Evolutionary conservation across 352 stramenopile species (phyloP).

Genomic region (Phytophthora uliginosa): DNA sequence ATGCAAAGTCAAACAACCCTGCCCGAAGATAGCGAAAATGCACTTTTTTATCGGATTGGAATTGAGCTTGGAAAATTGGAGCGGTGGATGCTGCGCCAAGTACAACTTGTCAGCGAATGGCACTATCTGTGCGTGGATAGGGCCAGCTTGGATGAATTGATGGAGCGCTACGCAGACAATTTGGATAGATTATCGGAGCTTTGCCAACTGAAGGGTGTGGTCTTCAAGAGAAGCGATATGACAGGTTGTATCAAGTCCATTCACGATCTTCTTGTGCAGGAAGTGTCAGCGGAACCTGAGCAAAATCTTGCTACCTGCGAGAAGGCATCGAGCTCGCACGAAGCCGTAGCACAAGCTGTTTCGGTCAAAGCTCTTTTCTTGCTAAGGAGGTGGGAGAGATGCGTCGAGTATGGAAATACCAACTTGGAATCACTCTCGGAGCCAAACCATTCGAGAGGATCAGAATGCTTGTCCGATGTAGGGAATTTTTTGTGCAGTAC

Average conservation of each 20-base stretch:
- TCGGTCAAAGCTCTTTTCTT: conserved; percentile 43
- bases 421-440: conserved; percentile 15
- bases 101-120: conserved; percentile 78
- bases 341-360: conserved; percentile 40
- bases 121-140: conserved; percentile 54
- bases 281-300: conserved; percentile 17
- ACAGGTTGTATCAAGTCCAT: conserved; percentile 50
- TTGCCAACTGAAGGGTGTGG: conserved; percentile 55
- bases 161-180: conserved; percentile 66
- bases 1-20: not conserved
- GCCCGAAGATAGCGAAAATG: conserved; percentile 8
- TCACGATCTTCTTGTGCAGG: conserved; percentile 36
- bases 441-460: not conserved
- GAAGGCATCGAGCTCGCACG: conserved; percentile 34
- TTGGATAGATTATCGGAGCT: conserved; percentile 57
- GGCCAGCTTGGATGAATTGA: conserved; percentile 53
- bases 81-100: conserved; percentile 71
- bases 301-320: not conserved
- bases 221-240: conserved; percentile 47
- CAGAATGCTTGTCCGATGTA: conserved; percentile 22
- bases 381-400: conserved; percentile 38
- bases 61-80: conserved; percentile 56
- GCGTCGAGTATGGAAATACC: conserved; percentile 10
- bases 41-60: conserved; percentile 43
- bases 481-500: conserved; percentile 48